Evolutionary conservation across 2,329 filamentous ascomycete genomes (phyloP), one percentile per base, ranked within the genome.

Genomic region (Chalaropsis thielavioides): DNA sequence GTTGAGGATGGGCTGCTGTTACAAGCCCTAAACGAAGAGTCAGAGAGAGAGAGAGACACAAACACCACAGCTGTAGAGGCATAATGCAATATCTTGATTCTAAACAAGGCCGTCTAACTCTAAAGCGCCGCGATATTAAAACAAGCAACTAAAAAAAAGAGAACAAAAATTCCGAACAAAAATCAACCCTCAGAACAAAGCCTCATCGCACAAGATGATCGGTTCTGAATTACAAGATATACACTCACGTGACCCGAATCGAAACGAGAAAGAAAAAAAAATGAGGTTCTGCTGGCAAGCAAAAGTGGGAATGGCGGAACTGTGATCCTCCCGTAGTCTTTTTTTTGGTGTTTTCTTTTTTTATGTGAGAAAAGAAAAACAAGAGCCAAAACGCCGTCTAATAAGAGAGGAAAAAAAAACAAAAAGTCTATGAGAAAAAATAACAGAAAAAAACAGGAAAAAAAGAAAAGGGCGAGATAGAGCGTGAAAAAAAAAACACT

Each of bases 381-480:
- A 54, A 31, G 62, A 62, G 31, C 19, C 40, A n/a, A 24, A 59
- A 51, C 22, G 46, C 46, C 58, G 44, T 62, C 59, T 56, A 49
- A 61, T 59, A 60, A 66, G 54, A 59, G 24, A 63, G 24, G 19
- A 6, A 62, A 65, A 62, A 41, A 62, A 44, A 62, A 19, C 22
- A 46, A 31, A 27, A 46, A 64, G 31, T 40, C 40, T 31, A 51
- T 27, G 13, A 56, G 24, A 35, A 35, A n/a, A 44, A 19, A 41
- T 38, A 27, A 11, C 35, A n/a, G 10, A 24, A 62, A 65, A 54
- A 41, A 62, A 56, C 58, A n/a, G 10, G 31, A 27, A 27, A 38
- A 59, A 22, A 59, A 3, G 22, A n/a, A n/a, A 31, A 19, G 4
- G 35, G 31, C 24, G 24, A 35, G n/a, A 62, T 62, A 44, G 44